A percentile compares a stretch with the other conserved stretches of the same genome.
These are phyloP conservation scores for Cutaneotrichosporon sp. DNA, from an alignment of 1,284 basidiomycete genomes.

Conservation along the genomic window DNA sequence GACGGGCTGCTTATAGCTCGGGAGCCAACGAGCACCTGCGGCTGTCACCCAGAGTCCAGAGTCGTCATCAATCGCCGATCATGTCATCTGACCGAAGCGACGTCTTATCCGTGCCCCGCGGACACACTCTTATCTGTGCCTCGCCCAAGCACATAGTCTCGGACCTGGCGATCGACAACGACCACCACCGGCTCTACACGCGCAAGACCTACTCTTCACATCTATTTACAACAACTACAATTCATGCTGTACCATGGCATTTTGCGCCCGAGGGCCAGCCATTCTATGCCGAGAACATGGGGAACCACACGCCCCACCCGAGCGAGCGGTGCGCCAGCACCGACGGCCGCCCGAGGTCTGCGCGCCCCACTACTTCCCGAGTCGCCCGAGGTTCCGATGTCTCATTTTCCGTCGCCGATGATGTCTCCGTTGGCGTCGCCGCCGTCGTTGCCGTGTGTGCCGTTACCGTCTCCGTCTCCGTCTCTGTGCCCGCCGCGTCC, in stretches of 20 bases:
- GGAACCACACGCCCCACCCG: neutral
- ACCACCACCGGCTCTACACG: too few species aligned
- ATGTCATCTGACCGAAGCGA: too few species aligned
- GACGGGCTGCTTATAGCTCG: too few species aligned
- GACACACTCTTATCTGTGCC: too few species aligned
- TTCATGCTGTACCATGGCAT: neutral
- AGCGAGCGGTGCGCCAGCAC: neutral
- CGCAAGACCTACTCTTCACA: neutral
- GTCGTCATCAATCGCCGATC: too few species aligned
- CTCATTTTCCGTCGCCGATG: neutral
- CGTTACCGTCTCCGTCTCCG: neutral
- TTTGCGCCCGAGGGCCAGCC: neutral
- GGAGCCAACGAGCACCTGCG: too few species aligned
- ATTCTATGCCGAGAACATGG: neutral
- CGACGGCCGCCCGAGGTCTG: neutral
- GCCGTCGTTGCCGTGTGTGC: neutral
- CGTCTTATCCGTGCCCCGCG: too few species aligned
- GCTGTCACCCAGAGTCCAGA: too few species aligned
- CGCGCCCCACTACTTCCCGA: neutral
- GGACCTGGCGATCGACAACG: too few species aligned
- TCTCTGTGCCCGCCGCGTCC: neutral
- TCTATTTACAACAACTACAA: conserved; percentile 1
- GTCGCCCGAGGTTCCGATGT: neutral
- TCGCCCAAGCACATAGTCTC: too few species aligned
- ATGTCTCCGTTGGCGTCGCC: neutral